phyloP scores from a whole-genome alignment of 139 green algal genomes.

The Chlorella sp. region DNA sequence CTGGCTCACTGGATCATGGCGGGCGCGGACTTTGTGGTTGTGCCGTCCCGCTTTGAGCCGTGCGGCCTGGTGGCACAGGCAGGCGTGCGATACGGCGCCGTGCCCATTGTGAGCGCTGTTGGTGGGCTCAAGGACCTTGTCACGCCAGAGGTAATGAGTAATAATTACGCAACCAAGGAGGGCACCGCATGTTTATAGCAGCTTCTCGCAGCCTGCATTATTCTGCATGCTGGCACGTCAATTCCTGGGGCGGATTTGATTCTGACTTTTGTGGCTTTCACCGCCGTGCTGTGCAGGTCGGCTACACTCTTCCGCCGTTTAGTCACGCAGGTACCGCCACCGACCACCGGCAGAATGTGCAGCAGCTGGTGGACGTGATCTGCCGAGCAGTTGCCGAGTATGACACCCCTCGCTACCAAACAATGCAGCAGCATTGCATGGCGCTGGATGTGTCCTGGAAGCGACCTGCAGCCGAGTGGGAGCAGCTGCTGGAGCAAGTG shows the following conservation, averaged over 20 bases:
- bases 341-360: slow-evolving; percentile 40
- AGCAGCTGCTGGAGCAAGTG: slow-evolving; percentile 54
- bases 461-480: slow-evolving; percentile 65
- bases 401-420: slow-evolving; percentile 37
- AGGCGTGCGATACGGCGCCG: slow-evolving; percentile 77
- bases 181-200: no score
- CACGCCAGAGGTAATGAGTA: slow-evolving; percentile 24
- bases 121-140: slow-evolving; percentile 84
- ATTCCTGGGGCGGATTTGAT: no score
- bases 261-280: no score
- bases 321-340: slow-evolving; percentile 20
- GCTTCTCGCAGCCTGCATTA: no score
- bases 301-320: slow-evolving; percentile 16
- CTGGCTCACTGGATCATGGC: slow-evolving; percentile 83
- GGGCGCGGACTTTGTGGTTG: slow-evolving; percentile 78
- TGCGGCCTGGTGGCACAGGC: slow-evolving; percentile 87
- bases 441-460: slow-evolving; percentile 78
- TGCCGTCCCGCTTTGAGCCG: slow-evolving; percentile 87
- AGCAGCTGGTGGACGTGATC: slow-evolving; percentile 46
- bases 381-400: slow-evolving; percentile 39
- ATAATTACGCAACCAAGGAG: no score
- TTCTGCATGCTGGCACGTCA: no score
- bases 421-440: slow-evolving; percentile 64
- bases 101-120: slow-evolving; percentile 75
- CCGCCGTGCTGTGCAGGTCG: slow-evolving; percentile 16